These are phyloP conservation scores for Erythrobasidium hasegawianum DNA, from an alignment of 1,284 basidiomycete genomes.

Conservation along the genomic window DNA sequence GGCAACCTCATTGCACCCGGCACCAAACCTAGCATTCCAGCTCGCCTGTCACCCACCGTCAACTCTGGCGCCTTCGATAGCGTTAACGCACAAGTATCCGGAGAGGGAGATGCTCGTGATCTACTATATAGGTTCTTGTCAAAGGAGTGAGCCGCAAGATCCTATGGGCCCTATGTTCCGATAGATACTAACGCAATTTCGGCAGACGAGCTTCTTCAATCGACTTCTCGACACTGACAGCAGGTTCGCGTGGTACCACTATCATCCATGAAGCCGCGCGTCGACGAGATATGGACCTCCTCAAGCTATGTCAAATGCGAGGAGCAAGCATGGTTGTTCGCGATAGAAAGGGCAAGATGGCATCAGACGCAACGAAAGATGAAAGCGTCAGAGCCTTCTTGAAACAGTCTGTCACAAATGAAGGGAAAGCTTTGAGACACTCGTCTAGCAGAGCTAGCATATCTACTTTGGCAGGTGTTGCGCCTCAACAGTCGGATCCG, in stretches of 20 bases:
- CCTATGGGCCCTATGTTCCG: too few species aligned
- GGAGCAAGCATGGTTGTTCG: slow-evolving; percentile 88
- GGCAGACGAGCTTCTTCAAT: slow-evolving; percentile 18
- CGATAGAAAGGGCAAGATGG: slow-evolving; percentile 70
- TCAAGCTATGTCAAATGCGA: slow-evolving; percentile 75
- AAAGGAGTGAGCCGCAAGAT: slow-evolving; percentile 1
- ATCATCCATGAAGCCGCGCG: slow-evolving; percentile 58
- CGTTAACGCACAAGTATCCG: neutral
- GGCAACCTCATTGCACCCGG: neutral
- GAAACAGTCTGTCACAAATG: slow-evolving; percentile 62
- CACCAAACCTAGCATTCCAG: neutral
- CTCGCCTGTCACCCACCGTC: neutral
- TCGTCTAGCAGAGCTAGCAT: neutral
- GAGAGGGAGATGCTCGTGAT: slow-evolving; percentile 1
- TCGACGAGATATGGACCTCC: slow-evolving; percentile 72
- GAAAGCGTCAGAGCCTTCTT: slow-evolving; percentile 80
- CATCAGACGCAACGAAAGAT: slow-evolving; percentile 64
- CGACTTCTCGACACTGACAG: slow-evolving; percentile 28
- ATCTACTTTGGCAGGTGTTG: slow-evolving; percentile 9
- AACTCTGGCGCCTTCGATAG: neutral
- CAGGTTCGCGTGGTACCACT: slow-evolving; percentile 30
- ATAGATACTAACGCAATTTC: neutral
- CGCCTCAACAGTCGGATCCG: neutral
- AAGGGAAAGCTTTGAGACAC: slow-evolving; percentile 40
- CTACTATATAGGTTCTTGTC: slow-evolving; percentile 6